phyloP scores from a whole-genome alignment of 176 grass and related monocot species.

The Lolium rigidum region DNA sequence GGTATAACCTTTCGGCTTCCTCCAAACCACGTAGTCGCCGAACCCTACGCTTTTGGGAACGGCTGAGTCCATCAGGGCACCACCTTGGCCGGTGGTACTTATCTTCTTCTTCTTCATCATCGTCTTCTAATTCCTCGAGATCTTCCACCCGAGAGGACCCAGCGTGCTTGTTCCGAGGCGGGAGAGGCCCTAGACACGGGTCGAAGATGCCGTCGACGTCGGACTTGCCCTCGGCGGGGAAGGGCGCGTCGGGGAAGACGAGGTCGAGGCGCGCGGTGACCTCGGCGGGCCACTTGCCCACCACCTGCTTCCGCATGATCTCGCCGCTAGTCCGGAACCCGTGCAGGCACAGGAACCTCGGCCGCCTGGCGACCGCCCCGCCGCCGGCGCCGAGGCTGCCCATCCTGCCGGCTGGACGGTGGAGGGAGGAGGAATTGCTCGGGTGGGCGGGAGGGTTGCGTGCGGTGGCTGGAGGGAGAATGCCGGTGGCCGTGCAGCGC shows the following conservation, averaged over 20 bases:
- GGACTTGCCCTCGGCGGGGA: constrained; percentile 85
- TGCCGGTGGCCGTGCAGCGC: not conserved
- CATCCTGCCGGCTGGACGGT: constrained; percentile 18
- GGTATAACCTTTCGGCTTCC: no score
- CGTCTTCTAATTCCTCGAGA: no score
- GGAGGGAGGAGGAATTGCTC: not conserved
- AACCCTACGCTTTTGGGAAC: no score
- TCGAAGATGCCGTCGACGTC: constrained; percentile 83
- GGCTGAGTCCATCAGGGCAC: no score
- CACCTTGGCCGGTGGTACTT: no score
- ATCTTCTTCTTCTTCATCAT: no score
- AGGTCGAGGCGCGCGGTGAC: constrained; percentile 86
- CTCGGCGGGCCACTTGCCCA: constrained; percentile 82
- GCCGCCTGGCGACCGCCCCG: constrained; percentile 29
- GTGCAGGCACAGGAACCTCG: constrained; percentile 90
- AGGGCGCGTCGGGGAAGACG: constrained; percentile 91
- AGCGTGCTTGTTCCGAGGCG: no score
- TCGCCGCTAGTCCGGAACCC: constrained; percentile 94
- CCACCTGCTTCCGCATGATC: constrained; percentile 94
- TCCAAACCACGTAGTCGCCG: no score
- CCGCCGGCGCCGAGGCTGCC: constrained; percentile 54
- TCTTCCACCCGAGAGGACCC: no score
- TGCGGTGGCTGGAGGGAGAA: not conserved
- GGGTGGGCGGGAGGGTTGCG: not conserved
- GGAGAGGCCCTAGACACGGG: no score